Base-by-base conservation (phyloP, 495 filamentous ascomycete species). In the Evernia prunastri region DNA sequence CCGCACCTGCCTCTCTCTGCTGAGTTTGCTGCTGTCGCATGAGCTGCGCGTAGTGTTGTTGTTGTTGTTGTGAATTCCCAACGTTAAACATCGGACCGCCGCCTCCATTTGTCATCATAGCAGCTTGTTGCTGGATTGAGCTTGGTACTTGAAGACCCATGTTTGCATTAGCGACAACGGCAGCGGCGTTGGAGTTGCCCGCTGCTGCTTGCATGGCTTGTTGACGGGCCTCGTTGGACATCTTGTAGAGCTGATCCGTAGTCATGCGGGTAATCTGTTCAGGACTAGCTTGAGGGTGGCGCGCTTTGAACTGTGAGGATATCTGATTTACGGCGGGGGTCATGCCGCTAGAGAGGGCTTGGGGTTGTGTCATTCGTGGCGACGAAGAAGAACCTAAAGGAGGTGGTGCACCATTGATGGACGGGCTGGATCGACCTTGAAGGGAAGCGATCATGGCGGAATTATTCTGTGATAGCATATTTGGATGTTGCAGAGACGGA, bases 11-110 rank as follows among this genome's bases (percentile, higher is more conserved):
- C 57, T 74, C 79, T 54, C 77, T 78, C 66, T 77, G 80, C 36
- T 72, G 69, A 36, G 71, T 65, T 66, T 91, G 88, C 64, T 89
- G 87, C 35, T 85, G 84, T 56, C 89, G 81, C 70, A 91, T 83
- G 69, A 89, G 84, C 49, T 87, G 86, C 25, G 88, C 88, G 70
- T 88, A 92, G n/a, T n/a, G n/a, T n/a, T n/a, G n/a, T n/a, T n/a
- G n/a, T n/a, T n/a, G n/a, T 29, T 88, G 82, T 63, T 90, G 87
- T 10, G 86, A 71, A 63, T 43, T 74, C 69, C 45, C 45, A 13
- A 49, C 25, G 10, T 49, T 49, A 23, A 45, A 75, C 73, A 63
- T 75, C 75, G 27, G 70, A 36, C 49, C 49, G 15, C 67, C 76
- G 66, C 54, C 68, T 65, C 67, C 70, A 70, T 74, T 60, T 47